Conservation (phyloP, 352 stramenopile species). For the Aphanomyces cochlioides region DNA sequence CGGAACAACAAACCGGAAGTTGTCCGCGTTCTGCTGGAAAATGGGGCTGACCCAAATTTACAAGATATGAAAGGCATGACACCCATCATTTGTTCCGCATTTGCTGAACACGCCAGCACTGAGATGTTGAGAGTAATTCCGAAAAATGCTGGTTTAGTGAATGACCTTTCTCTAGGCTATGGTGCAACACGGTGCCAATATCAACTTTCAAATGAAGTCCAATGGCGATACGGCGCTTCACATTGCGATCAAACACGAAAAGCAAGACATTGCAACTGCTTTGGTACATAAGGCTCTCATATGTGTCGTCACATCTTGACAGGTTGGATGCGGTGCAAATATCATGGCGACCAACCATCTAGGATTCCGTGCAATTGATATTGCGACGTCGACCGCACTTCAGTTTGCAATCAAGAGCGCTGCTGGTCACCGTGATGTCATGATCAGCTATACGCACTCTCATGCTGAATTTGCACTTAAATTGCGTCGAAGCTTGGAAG, state of each 20-base stretch:
- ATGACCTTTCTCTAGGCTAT: slow-evolving; percentile 33
- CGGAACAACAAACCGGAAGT: slow-evolving; percentile 67
- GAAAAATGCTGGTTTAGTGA: background rate
- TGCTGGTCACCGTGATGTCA: slow-evolving; percentile 74
- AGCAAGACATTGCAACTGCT: slow-evolving; percentile 63
- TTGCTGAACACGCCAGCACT: slow-evolving; percentile 53
- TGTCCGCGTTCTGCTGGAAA: slow-evolving; percentile 50
- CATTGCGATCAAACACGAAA: slow-evolving; percentile 75
- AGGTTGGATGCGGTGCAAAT: slow-evolving; percentile 55
- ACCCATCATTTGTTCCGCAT: slow-evolving; percentile 66
- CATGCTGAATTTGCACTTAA: slow-evolving; percentile 67
- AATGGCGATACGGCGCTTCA: slow-evolving; percentile 73
- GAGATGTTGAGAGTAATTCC: slow-evolving; percentile 60
- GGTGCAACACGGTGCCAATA: slow-evolving; percentile 56
- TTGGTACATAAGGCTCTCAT: slow-evolving; percentile 35
- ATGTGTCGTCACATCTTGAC: background rate
- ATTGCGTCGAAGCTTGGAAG: slow-evolving; percentile 53
- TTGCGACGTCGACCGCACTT: slow-evolving; percentile 73
- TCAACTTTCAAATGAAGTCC: slow-evolving; percentile 64
- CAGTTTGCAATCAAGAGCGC: slow-evolving; percentile 80
- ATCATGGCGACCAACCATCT: slow-evolving; percentile 75
- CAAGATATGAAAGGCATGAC: slow-evolving; percentile 76
- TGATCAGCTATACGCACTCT: slow-evolving; percentile 87
- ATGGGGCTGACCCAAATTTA: slow-evolving; percentile 63
- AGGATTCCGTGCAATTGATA: slow-evolving; percentile 66